Evolutionary conservation across 805 yeast genomes (phyloP).

Genomic region (Kodamaea kaohsiungensis): DNA sequence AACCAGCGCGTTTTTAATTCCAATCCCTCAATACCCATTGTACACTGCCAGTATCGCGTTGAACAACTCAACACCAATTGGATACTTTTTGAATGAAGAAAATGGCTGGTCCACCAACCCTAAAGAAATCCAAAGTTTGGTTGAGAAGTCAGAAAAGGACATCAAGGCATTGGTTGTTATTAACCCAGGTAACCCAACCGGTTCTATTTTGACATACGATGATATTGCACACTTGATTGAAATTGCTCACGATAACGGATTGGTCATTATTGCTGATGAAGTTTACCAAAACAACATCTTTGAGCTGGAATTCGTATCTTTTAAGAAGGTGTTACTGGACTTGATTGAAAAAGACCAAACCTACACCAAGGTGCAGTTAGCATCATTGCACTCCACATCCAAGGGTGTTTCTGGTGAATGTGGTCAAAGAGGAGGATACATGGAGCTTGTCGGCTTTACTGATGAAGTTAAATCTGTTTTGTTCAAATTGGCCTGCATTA

Average conservation of each 20-base stretch:
- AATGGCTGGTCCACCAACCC: slow-evolving; percentile 85
- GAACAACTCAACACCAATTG: slow-evolving; percentile 78
- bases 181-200: slow-evolving; percentile 99
- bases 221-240: slow-evolving; percentile 71
- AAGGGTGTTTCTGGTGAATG: slow-evolving; percentile 98
- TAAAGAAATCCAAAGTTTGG: slow-evolving; percentile 55
- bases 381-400: slow-evolving; percentile 95
- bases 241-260: slow-evolving; percentile 81
- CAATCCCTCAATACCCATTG: slow-evolving; percentile 97
- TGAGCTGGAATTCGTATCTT: slow-evolving; percentile 77
- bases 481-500: slow-evolving; percentile 84
- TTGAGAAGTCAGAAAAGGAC: slow-evolving; percentile 45
- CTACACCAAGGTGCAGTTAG: slow-evolving; percentile 78
- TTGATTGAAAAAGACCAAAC: slow-evolving; percentile 55
- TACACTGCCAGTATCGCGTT: slow-evolving; percentile 93
- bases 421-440: slow-evolving; percentile 99
- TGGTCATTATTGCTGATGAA: slow-evolving; percentile 93
- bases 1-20: slow-evolving; percentile 79
- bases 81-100: slow-evolving; percentile 82
- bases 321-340: slow-evolving; percentile 74
- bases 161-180: slow-evolving; percentile 87
- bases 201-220: slow-evolving; percentile 67
- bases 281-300: slow-evolving; percentile 95
- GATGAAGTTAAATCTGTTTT: slow-evolving; percentile 68
- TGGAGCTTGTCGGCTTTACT: slow-evolving; percentile 86